Conservation (phyloP, 2,329 filamentous ascomycete genomes). For the Fusarium tupiense region DNA sequence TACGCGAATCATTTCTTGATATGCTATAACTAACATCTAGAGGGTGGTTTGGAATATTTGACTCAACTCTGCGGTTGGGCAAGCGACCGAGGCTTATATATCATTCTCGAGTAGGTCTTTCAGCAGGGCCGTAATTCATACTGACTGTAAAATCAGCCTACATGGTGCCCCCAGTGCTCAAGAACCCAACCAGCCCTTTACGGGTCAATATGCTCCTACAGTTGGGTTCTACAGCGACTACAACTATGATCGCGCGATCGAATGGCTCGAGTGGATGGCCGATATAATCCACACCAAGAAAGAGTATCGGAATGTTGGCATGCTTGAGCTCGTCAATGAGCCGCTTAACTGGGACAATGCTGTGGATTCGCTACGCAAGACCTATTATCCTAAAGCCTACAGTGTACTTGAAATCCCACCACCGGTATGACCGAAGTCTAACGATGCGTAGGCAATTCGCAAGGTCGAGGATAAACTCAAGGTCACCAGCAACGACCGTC, state of each 20-base stretch:
- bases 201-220: slow-evolving; percentile 49
- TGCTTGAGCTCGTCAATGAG: slow-evolving; percentile 60
- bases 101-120: slow-evolving; percentile 57
- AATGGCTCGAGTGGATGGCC: slow-evolving; percentile 67
- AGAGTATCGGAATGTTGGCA: slow-evolving; percentile 65
- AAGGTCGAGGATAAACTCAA: slow-evolving; percentile 55
- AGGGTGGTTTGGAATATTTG: slow-evolving; percentile 56
- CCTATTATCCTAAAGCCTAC: slow-evolving; percentile 36
- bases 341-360: slow-evolving; percentile 33
- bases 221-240: slow-evolving; percentile 65
- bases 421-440: background rate
- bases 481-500: slow-evolving; percentile 52
- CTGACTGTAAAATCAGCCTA: slow-evolving; percentile 41
- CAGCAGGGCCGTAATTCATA: fast-evolving
- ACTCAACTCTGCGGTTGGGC: slow-evolving; percentile 59
- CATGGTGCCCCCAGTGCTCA: slow-evolving; percentile 64
- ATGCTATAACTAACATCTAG: background rate
- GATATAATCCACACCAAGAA: slow-evolving; percentile 59
- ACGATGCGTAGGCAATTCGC: slow-evolving; percentile 52
- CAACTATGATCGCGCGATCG: slow-evolving; percentile 64
- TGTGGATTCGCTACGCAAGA: slow-evolving; percentile 30
- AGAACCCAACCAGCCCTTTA: slow-evolving; percentile 56
- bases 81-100: slow-evolving; percentile 59
- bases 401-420: slow-evolving; percentile 1
- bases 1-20: background rate